These are phyloP conservation scores for Pichia occidentalis DNA, from an alignment of 805 yeast genomes.

Conservation along the genomic window DNA sequence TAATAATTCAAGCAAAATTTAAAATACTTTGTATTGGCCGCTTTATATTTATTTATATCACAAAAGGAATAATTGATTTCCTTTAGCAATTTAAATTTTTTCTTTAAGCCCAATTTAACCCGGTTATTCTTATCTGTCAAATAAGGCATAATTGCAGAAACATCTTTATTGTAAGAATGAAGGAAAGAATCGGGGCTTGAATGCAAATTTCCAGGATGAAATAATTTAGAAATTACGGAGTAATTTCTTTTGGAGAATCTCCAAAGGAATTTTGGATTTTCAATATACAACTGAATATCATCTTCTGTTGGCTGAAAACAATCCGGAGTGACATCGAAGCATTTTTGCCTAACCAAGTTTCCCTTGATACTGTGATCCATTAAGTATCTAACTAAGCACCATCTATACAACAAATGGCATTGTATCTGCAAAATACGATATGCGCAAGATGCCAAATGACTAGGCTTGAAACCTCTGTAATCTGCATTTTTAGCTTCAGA, in stretches of 20 bases:
- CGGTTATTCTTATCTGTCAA: background rate
- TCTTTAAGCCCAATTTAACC: no score
- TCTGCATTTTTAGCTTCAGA: conserved; percentile 1
- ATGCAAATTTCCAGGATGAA: background rate
- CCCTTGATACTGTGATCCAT: background rate
- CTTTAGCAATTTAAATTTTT: no score
- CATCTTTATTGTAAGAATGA: background rate
- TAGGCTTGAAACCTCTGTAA: background rate
- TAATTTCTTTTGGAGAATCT: conserved; percentile 3
- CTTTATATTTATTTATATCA: no score
- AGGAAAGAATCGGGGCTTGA: background rate
- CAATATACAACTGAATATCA: conserved; percentile 1
- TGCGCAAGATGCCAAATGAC: conserved; percentile 1
- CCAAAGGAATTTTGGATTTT: conserved; percentile 3
- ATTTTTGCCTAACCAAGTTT: background rate
- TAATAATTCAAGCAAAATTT: no score
- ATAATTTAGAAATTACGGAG: background rate
- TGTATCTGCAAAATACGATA: conserved; percentile 2
- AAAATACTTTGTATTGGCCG: no score
- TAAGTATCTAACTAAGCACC: background rate
- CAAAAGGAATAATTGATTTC: no score
- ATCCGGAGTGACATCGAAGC: conserved; percentile 1
- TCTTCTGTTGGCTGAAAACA: conserved; percentile 1
- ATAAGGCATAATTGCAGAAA: background rate
- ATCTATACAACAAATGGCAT: background rate